These are phyloP conservation scores for Phaeosphaeria sp. DNA, from an alignment of 2,329 filamentous ascomycete species.

Conservation along the genomic window DNA sequence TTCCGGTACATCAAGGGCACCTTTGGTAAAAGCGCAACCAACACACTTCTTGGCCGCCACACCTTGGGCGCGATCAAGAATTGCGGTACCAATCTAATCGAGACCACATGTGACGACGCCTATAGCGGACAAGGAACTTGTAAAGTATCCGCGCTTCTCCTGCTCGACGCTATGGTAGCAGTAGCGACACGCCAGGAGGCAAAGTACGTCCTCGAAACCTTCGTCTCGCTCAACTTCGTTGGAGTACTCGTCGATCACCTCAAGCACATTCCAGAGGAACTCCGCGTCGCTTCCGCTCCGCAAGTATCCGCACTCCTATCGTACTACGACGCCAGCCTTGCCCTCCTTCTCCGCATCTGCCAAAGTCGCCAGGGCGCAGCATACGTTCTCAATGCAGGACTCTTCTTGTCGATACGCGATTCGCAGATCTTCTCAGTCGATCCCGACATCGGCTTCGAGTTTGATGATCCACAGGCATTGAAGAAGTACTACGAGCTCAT, in stretches of 20 bases:
- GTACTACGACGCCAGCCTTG: slow-evolving; percentile 76
- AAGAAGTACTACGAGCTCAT: slow-evolving; percentile 86
- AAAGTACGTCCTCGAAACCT: slow-evolving; percentile 75
- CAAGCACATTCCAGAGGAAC: slow-evolving; percentile 75
- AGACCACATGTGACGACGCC: slow-evolving; percentile 90
- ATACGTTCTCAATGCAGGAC: slow-evolving; percentile 84
- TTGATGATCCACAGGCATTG: slow-evolving; percentile 72
- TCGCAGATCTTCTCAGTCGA: slow-evolving; percentile 89
- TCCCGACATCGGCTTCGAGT: slow-evolving; percentile 86
- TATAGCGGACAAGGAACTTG: slow-evolving; percentile 82
- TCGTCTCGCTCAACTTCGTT: slow-evolving; percentile 89
- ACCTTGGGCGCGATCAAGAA: slow-evolving; percentile 75
- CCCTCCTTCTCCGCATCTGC: slow-evolving; percentile 82
- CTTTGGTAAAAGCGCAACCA: slow-evolving; percentile 52
- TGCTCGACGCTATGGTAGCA: slow-evolving; percentile 80
- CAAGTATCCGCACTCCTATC: slow-evolving; percentile 64
- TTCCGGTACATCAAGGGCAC: slow-evolving; percentile 83
- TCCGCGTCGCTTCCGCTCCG: slow-evolving; percentile 46
- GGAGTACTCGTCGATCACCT: slow-evolving; percentile 89
- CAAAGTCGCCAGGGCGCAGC: slow-evolving; percentile 85
- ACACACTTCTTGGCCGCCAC: slow-evolving; percentile 51
- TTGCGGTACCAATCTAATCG: slow-evolving; percentile 81
- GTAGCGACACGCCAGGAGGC: slow-evolving; percentile 76
- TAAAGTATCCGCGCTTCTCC: slow-evolving; percentile 82
- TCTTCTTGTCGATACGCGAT: slow-evolving; percentile 81